Evolutionary conservation across 2,329 filamentous ascomycete species (phyloP).

Genomic region (Cladophialophora yegresii): DNA sequence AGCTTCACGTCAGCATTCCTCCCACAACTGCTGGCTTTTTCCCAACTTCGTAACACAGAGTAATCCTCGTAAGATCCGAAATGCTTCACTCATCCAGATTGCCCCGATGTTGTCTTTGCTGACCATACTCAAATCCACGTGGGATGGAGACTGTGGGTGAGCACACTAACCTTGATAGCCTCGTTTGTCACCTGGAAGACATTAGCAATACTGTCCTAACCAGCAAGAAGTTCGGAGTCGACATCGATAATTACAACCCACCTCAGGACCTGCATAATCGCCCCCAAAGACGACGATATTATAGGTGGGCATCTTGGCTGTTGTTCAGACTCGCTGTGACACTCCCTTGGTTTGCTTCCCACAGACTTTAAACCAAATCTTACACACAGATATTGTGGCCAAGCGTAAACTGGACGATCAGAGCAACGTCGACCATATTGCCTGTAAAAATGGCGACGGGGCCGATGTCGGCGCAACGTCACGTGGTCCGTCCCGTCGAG

Average conservation of each 20-base stretch:
- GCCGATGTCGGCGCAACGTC: not conserved
- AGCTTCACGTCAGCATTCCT: not conserved
- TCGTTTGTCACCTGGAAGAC: constrained; percentile 73
- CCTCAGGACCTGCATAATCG: constrained; percentile 85
- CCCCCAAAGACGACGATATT: constrained; percentile 81
- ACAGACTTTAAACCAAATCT: not conserved
- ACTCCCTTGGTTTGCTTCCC: too few relatives aligned
- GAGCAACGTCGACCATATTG: not conserved
- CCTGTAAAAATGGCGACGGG: not conserved
- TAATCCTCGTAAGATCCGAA: not conserved
- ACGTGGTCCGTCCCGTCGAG: too few relatives aligned
- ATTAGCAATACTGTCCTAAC: constrained; percentile 1
- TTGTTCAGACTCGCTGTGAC: not conserved
- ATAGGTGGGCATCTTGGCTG: constrained; percentile 62
- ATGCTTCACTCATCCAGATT: not conserved
- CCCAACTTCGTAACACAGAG: not conserved
- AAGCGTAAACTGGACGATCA: not conserved
- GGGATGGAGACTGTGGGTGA: not conserved
- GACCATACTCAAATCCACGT: not conserved
- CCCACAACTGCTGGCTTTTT: not conserved
- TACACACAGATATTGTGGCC: not conserved
- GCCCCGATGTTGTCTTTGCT: not conserved
- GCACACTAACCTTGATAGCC: constrained; percentile 70
- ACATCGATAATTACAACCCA: constrained; percentile 47
- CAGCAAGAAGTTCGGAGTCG: not conserved